phyloP scores from a whole-genome alignment of 148 eudicot genomes.

The Persicaria tinctoria region DNA sequence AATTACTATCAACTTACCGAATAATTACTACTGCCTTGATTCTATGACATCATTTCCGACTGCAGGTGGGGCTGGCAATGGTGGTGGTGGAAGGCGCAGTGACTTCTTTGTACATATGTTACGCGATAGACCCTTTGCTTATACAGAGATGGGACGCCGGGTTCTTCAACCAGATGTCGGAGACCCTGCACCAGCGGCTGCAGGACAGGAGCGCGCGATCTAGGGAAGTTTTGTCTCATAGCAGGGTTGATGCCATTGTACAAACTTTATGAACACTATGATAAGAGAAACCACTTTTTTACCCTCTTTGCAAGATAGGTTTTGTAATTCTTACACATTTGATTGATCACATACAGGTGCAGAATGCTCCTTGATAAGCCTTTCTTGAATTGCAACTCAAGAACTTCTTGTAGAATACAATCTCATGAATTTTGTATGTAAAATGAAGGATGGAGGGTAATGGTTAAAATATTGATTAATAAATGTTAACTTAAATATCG shows the following conservation, averaged over 20 bases:
- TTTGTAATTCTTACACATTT: background rate
- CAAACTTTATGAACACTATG: slow-evolving; percentile 24
- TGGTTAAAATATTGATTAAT: too few species aligned
- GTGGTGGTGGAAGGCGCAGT: slow-evolving; percentile 94
- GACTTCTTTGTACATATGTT: slow-evolving; percentile 84
- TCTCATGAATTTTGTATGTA: background rate
- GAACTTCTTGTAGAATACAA: background rate
- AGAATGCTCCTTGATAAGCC: slow-evolving; percentile 6
- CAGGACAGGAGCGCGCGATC: slow-evolving; percentile 86
- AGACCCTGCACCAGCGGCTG: slow-evolving; percentile 76
- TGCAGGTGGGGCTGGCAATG: slow-evolving; percentile 85
- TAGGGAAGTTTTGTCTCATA: slow-evolving; percentile 53
- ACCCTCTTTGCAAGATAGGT: background rate
- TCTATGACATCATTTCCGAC: background rate
- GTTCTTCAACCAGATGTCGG: slow-evolving; percentile 75
- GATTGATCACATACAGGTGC: slow-evolving; percentile 1
- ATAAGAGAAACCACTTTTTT: background rate
- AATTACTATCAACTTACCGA: too few species aligned
- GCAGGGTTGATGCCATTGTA: slow-evolving; percentile 37
- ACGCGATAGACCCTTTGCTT: slow-evolving; percentile 73
- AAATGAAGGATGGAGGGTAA: too few species aligned
- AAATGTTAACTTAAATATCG: too few species aligned
- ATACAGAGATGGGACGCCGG: slow-evolving; percentile 74
- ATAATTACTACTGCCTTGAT: background rate
- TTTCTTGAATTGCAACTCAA: background rate